These are phyloP conservation scores for Bryoerythrophyllum caledonicum DNA, from an alignment of 225 moss, liverwort and hornwort genomes.

Conservation along the genomic window DNA sequence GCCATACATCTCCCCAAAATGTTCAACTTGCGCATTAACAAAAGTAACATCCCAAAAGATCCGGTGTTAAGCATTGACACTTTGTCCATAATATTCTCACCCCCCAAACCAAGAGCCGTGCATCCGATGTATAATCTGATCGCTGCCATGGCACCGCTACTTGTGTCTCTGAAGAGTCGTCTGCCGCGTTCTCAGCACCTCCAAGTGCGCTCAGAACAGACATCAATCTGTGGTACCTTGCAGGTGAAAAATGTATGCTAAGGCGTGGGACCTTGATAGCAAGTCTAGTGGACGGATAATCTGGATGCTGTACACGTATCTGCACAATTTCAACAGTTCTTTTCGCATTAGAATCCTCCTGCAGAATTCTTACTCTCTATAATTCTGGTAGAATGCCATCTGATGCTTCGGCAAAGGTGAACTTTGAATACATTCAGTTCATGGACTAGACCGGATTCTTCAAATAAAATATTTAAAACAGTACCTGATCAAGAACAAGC, in stretches of 20 bases:
- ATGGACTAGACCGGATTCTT: conserved; percentile 11
- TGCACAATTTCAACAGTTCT: conserved; percentile 32
- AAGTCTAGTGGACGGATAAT: conserved; percentile 86
- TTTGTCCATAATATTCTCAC: conserved; percentile 38
- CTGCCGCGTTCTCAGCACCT: conserved; percentile 54
- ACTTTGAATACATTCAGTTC: conserved; percentile 5
- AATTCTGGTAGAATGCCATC: not conserved
- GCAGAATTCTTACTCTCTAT: not conserved
- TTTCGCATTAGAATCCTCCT: conserved; percentile 7
- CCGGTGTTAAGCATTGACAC: not conserved
- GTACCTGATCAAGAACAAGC: conserved; percentile 91
- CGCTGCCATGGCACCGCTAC: conserved; percentile 69
- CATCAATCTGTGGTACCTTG: conserved; percentile 82
- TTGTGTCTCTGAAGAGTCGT: conserved; percentile 38
- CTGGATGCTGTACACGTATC: conserved; percentile 96
- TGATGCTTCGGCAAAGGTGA: not conserved
- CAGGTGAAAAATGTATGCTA: conserved; percentile 96
- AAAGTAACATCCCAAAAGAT: not conserved
- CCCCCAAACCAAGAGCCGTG: conserved; percentile 94
- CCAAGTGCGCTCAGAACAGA: conserved; percentile 75
- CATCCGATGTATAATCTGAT: conserved; percentile 85
- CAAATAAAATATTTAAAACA: not conserved
- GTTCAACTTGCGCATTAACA: not conserved
- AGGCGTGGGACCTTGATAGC: conserved; percentile 90
- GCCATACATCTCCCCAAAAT: not conserved